Base-by-base conservation (phyloP, 352 stramenopile species). In the Globisporangium solare region DNA sequence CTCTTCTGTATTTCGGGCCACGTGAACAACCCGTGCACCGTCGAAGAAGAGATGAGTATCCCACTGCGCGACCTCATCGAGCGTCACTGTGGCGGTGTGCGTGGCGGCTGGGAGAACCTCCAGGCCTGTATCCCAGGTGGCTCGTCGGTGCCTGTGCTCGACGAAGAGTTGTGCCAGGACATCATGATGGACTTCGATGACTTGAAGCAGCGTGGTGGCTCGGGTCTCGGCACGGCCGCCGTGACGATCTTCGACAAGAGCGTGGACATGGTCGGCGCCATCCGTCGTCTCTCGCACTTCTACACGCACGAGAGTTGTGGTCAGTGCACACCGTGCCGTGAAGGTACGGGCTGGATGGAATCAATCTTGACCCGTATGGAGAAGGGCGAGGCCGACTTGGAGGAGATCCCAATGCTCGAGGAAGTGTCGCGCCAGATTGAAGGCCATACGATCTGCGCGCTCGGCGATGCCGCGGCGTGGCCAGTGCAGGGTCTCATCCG, bases 101-200 rank as follows among this genome's bases (percentile, higher is more conserved):
- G 97, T 47, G 97, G 97, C 58, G 97, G 97, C 59, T 99, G 97
- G 97, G 88, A 99, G 63, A 98, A 98, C 73, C 76, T 99, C 37
- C 97, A 99, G 82, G 96, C 97, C 27, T 97, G 97, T 69, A 99
- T 99, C 70, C 97, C 96, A 6, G 96, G 97, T 60, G 90, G 97
- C 41, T 98, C 95, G 17, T 99, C 95, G 20, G 96, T 99, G 12
- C 96, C 95, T 14, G 95, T 98, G 37, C 71, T 99, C 32, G 96
- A 98, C 71, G 96, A 92, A 70, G 82, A 89, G 60, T 63, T 90
- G 53, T 94, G 83, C 68, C 82, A 99, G 66, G 95, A 99, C 67
- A 98, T 98, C 49, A 88, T 99, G 63, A 99, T 99, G 97, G 97
- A 99, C 74, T 99, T 99, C 74, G 97, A 99, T 80, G 97, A 99